phyloP scores from a whole-genome alignment of 441 rosid species.

The Hura crepitans region DNA sequence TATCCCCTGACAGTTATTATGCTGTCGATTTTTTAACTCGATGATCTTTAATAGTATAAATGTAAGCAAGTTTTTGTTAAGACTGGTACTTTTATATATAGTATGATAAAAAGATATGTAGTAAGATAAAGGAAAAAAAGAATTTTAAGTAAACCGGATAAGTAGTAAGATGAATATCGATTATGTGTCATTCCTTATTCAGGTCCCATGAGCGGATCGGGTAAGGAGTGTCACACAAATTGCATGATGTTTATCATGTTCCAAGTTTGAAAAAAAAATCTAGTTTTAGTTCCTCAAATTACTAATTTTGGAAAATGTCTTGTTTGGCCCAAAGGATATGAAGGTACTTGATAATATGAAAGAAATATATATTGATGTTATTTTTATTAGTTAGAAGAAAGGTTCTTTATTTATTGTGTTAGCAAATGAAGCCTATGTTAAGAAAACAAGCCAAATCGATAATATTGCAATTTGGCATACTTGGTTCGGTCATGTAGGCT shows the following conservation, averaged over 20 bases:
- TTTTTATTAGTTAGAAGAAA: not conserved
- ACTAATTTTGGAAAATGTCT: not conserved
- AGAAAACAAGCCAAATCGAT: not conserved
- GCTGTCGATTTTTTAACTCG: no score
- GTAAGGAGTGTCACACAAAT: no score
- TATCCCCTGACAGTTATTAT: no score
- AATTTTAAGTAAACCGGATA: no score
- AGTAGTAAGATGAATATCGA: no score
- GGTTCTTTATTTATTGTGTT: not conserved
- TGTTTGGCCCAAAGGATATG: slow-evolving; percentile 6
- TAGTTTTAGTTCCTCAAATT: not conserved
- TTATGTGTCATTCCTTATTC: no score
- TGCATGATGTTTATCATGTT: not conserved
- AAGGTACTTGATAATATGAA: not conserved
- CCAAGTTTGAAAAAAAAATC: not conserved
- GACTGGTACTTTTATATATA: no score
- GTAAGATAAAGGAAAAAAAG: no score
- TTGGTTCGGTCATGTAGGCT: not conserved
- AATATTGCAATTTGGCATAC: not conserved
- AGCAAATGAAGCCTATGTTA: not conserved
- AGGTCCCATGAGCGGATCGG: no score
- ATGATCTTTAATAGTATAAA: no score
- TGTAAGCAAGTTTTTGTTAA: no score
- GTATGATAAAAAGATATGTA: no score
- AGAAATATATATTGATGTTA: not conserved